Conservation (phyloP, 2,329 filamentous ascomycete species). For the Aureobasidium sp. region DNA sequence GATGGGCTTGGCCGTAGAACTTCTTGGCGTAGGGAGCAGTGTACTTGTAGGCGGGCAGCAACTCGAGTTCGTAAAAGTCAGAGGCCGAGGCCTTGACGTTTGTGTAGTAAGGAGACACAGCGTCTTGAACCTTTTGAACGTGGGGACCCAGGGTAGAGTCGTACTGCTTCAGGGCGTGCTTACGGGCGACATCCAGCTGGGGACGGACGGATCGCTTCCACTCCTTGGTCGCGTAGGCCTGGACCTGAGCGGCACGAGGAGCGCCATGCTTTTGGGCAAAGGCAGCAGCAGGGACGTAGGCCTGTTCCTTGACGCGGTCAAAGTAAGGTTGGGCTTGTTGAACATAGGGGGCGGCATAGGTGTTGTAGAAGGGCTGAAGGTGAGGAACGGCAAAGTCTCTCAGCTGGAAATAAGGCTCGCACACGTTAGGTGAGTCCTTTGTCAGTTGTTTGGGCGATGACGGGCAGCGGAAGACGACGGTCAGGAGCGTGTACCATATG, state of each 20-base stretch:
- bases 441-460: slow-evolving; percentile 58
- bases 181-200: slow-evolving; percentile 58
- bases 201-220: slow-evolving; percentile 77
- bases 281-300: slow-evolving; percentile 60
- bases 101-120: slow-evolving; percentile 64
- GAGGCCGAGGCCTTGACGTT: slow-evolving; percentile 54
- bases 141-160: slow-evolving; percentile 64
- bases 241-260: slow-evolving; percentile 60
- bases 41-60: slow-evolving; percentile 69
- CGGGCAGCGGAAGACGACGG: slow-evolving; percentile 75
- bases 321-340: slow-evolving; percentile 67
- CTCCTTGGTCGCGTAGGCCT: slow-evolving; percentile 57
- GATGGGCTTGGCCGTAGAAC: slow-evolving; percentile 57
- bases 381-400: slow-evolving; percentile 63
- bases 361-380: slow-evolving; percentile 74
- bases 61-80: slow-evolving; percentile 61
- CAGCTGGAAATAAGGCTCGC: slow-evolving; percentile 67
- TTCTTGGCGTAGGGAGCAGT: slow-evolving; percentile 65
- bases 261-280: slow-evolving; percentile 65
- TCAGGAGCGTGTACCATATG: slow-evolving; percentile 81
- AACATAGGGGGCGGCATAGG: slow-evolving; percentile 77
- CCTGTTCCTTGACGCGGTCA: slow-evolving; percentile 45
- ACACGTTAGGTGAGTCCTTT: slow-evolving; percentile 65
- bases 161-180: slow-evolving; percentile 57
- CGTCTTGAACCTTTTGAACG: slow-evolving; percentile 52